Conservation (phyloP, 225 moss, liverwort and hornwort genomes). For the Bryum argenteum region DNA sequence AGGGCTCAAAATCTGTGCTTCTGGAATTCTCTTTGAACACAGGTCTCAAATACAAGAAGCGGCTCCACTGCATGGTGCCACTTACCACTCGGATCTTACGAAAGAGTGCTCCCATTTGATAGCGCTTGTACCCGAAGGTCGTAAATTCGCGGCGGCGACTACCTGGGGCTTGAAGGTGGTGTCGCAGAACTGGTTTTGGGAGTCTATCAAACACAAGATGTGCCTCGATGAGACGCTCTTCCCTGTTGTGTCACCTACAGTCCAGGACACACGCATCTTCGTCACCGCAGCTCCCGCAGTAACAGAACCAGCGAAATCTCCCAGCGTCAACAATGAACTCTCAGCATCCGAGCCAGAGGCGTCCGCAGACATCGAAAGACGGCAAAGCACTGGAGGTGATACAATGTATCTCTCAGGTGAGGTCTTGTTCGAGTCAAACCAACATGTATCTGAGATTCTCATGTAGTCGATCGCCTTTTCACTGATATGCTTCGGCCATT, state of each 20-base stretch:
- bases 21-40: slow-evolving; percentile 52
- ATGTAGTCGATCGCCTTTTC: too few species aligned
- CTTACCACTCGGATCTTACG: slow-evolving; percentile 67
- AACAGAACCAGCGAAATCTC: slow-evolving; percentile 35
- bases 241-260: slow-evolving; percentile 41
- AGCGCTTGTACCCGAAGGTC: slow-evolving; percentile 55
- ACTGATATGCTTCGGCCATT: too few species aligned
- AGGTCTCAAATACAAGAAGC: slow-evolving; percentile 60
- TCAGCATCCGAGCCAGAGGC: slow-evolving; percentile 33
- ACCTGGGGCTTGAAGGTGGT: slow-evolving; percentile 57
- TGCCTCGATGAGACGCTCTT: slow-evolving; percentile 70
- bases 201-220: slow-evolving; percentile 53
- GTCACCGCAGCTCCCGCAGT: slow-evolving; percentile 25
- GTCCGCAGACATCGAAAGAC: slow-evolving; percentile 34
- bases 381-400: slow-evolving; percentile 38
- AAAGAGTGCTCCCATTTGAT: slow-evolving; percentile 86
- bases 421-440: too few species aligned
- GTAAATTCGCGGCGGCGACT: slow-evolving; percentile 49
- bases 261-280: slow-evolving; percentile 18
- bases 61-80: slow-evolving; percentile 60
- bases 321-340: slow-evolving; percentile 35
- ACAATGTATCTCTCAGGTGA: slow-evolving; percentile 55
- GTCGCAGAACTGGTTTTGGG: slow-evolving; percentile 63
- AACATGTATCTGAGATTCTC: too few species aligned
- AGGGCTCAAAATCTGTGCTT: slow-evolving; percentile 63